A percentile compares a stretch with the other conserved stretches of the same genome.
Evolutionary conservation across 805 yeast species (phyloP).

Genomic region (Jamesozyma lodderae): DNA sequence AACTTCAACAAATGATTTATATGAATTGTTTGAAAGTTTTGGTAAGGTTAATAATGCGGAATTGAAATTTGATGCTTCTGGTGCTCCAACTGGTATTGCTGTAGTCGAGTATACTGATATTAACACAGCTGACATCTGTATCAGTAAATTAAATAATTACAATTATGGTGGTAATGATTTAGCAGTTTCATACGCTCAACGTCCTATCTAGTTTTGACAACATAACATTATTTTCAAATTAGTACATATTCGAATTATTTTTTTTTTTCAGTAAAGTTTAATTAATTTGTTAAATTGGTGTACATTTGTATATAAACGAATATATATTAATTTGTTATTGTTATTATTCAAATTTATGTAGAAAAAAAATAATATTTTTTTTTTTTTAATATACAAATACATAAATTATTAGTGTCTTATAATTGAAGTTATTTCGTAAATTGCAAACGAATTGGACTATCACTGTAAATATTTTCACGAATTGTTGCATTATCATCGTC

Average conservation of each 20-base stretch:
- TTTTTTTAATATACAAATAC: too few relatives aligned
- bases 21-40: conserved; percentile 76
- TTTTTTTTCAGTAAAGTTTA: too few relatives aligned
- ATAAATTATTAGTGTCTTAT: too few relatives aligned
- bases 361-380: too few relatives aligned
- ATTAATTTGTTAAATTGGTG: too few relatives aligned
- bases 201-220: too few relatives aligned
- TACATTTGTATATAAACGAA: too few relatives aligned
- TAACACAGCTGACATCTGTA: conserved; percentile 64
- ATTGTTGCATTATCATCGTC: conserved; percentile 7
- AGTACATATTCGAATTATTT: too few relatives aligned
- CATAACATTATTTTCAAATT: too few relatives aligned
- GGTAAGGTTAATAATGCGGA: conserved; percentile 73
- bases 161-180: conserved; percentile 77
- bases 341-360: too few relatives aligned
- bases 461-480: conserved; percentile 14
- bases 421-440: conserved; percentile 4
- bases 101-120: conserved; percentile 65
- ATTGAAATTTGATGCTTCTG: conserved; percentile 51
- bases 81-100: conserved; percentile 73
- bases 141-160: conserved; percentile 66
- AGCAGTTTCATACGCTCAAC: conserved; percentile 56
- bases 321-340: too few relatives aligned
- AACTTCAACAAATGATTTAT: conserved; percentile 73
- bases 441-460: conserved; percentile 12